Evolutionary conservation across 2,329 filamentous ascomycete genomes (phyloP), one percentile per base, ranked within the genome.

Genomic region (Polychaeton citri): DNA sequence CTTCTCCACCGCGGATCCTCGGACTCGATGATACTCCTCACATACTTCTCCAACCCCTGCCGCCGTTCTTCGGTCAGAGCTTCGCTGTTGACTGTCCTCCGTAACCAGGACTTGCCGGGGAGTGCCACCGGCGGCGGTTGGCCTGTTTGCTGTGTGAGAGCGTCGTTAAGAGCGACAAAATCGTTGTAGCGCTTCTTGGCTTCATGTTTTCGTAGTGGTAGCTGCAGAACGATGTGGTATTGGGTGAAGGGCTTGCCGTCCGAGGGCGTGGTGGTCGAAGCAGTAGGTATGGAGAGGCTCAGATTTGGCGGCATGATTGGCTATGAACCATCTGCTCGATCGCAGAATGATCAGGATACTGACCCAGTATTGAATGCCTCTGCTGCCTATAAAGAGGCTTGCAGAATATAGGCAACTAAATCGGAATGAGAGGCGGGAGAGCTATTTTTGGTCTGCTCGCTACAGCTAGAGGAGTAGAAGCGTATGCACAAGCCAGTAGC

Each of bases 141-240:
- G 47, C 76, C 75, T 38, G 78, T 71, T 34, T 74, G 64, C 28
- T 69, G 62, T 15, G 67, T 65, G 6, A 92, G 69, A 3, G 70
- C 60, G 19, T 64, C 57, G 60, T 90, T 74, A 12, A 92, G 74
- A 32, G 66, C 57, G 37, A 66, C 64, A 53, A 90, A 90, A 54
- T 90, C 83, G 36, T 78, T 84, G 65, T 88, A 92, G 49, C 83
- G 80, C 60, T 87, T 88, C 51, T 78, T 75, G 4, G 86, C 68
- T 44, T 81, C 78, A 49, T 79, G 81, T 4, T 80, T 81, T 33
- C 80, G 76, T 10, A 88, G 70, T 0, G 83, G 82, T 1, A 86
- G 75, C 34, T 81, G 76, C 40, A 90, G 68, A 16, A 75, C 77
- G 57, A 87, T 79, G 57, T 83, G 82, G 65, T 87, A 88, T 44